Base-by-base conservation (phyloP, 495 filamentous ascomycete species). In the Jackrogersella multiformis region DNA sequence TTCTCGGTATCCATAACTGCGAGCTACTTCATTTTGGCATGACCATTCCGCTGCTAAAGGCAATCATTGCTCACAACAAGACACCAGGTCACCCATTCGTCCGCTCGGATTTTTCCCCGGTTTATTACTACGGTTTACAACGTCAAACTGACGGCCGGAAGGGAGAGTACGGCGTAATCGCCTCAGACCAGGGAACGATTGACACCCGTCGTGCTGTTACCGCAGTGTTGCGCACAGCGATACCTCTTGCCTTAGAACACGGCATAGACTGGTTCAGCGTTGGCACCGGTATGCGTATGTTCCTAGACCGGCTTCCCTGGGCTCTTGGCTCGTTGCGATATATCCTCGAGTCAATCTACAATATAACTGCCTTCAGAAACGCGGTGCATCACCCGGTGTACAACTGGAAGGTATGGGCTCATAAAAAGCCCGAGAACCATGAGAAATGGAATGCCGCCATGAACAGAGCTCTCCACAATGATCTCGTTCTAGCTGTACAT, bases 1-100 rank as follows among this genome's bases (percentile, higher is more conserved):
- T 51, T 0, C 45, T 76, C 0, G 70, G 70, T 10, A 30, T 76
- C 5, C 59, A 71, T 28, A 61, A 68, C 26, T 76, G 74, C 32
- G 70, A 70, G 12, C 62, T 73, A 0, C 6, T 76, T 0, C 61
- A 69, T n/a, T 70, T 76, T 12, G 65, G 66, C 24, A 20, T 56
- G 3, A 64, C 72, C 0, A 10, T 54, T 5, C 13, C 15, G 2
- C 16, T 73, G 0, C 24, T 76, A 2, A 32, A 44, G 1, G 20
- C 39, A 0, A 38, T 73, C 0, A 66, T 68, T 8, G 28, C 32
- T 0, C 56, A 54, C 21, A 70, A 74, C 10, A 18, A 48, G 18
- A 28, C 39, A 2, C 18, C 6, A 0, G n/a, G 21, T 4, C 21
- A 42, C 8, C 18, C 16, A 2, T 10, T 35, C 5, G 13, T 71